phyloP scores from a whole-genome alignment of 768 basidiomycete species.

The Crucibulum laeve region DNA sequence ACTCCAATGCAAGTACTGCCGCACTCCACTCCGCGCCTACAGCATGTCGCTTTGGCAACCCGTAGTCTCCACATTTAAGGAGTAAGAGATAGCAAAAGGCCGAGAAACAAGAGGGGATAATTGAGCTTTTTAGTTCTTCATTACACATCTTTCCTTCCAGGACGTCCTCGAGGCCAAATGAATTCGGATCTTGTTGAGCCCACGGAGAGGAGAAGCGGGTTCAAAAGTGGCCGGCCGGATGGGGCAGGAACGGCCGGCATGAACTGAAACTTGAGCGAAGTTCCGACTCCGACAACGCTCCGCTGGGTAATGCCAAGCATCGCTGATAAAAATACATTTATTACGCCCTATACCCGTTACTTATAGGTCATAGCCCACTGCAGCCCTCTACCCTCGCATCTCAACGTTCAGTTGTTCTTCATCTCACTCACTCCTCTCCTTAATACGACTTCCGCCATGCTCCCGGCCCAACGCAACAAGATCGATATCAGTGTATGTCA shows the following conservation, averaged over 20 bases:
- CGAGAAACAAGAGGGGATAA: too few relatives aligned
- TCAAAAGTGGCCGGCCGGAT: too few relatives aligned
- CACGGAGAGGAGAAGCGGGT: too few relatives aligned
- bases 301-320: constrained; percentile 18
- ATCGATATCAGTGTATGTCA: constrained; percentile 85
- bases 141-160: too few relatives aligned
- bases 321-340: constrained; percentile 10
- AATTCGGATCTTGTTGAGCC: neutral
- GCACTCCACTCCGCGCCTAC: too few relatives aligned
- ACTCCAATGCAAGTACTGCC: neutral
- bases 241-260: too few relatives aligned
- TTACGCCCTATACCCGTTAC: constrained; percentile 7
- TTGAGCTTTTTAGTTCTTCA: too few relatives aligned
- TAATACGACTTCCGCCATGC: constrained; percentile 42
- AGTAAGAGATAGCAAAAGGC: too few relatives aligned
- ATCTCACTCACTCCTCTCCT: constrained; percentile 20
- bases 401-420: constrained; percentile 16
- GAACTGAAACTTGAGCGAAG: neutral
- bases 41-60: too few relatives aligned
- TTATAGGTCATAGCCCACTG: constrained; percentile 7
- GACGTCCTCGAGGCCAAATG: neutral
- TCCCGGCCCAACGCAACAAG: constrained; percentile 82
- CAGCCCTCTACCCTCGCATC: constrained; percentile 13
- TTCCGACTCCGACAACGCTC: constrained; percentile 24
- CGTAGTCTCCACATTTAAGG: too few relatives aligned